Base-by-base conservation (phyloP, 345 rosid genomes). In the Pistacia integerrima region DNA sequence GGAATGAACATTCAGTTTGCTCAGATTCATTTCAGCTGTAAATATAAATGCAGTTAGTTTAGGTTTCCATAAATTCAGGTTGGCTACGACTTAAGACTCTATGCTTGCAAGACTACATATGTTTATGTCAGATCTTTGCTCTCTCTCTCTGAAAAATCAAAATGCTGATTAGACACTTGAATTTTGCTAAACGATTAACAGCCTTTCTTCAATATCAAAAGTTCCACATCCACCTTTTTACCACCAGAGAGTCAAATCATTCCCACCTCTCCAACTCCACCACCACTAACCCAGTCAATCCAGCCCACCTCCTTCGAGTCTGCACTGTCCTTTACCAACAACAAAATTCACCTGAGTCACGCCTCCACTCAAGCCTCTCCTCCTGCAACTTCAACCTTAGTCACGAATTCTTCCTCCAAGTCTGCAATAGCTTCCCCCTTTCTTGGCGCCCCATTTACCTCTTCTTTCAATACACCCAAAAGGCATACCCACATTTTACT, bases 391-490 rank as follows among this genome's bases (percentile, higher is more conserved):
- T 76, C 79, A 74, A 80, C 64, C 79, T 88, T 69, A 89, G 83
- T 25, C 90, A 87, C 36, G 98, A 94, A 41, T 86, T 94, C 82
- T 94, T 91, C 85, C 93, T 94, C 80, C 97, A 87, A 78, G 94
- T 91, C 82, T 93, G 94, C 92, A 90, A 91, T 89, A 85, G 81
- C 20, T 93, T 93, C 81, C 92, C 89, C 54, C 85, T 76, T 82
- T 93, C 95, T 0, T 93, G 97, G 97, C 93, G 94, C 22, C 98
- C 97, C 33, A 86, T 91, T 54, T 82, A 90, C 81, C 92, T 93
- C 20, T 91, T 94, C 79, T 91, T 84, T 77, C 89, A 74, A 33
- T 94, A 88, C 87, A 85, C 87, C 18, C 85, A 80, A 17, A 84
- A 57, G 22, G 28, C 82, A 3, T 77, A 73, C 64, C 84, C 89